A percentile compares a stretch with the other conserved stretches of the same genome.
phyloP scores from a whole-genome alignment of 495 filamentous ascomycete genomes.

The Jackrogersella multiformis region DNA sequence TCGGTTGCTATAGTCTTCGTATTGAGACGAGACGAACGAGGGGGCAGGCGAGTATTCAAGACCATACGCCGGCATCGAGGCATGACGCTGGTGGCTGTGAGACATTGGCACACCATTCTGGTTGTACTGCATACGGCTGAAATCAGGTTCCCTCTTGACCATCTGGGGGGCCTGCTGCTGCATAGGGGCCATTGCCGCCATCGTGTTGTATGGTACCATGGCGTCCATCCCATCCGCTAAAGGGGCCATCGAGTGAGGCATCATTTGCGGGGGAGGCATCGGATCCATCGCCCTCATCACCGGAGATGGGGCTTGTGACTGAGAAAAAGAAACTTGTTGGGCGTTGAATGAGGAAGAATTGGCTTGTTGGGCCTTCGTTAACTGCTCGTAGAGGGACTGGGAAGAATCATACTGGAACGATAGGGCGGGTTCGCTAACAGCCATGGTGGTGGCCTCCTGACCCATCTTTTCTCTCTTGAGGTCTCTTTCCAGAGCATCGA shows the following conservation, averaged over 20 bases:
- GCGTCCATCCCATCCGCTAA: conserved; percentile 81
- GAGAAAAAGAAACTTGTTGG: conserved; percentile 80
- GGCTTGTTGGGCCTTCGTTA: conserved; percentile 98
- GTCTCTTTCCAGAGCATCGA: conserved; percentile 96
- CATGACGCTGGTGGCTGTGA: conserved; percentile 86
- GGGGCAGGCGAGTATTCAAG: conserved; percentile 98
- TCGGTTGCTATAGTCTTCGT: conserved; percentile 96
- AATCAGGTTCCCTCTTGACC: conserved; percentile 86
- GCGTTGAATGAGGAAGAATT: conserved; percentile 95
- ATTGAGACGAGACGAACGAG: conserved; percentile 95
- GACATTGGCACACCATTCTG: conserved; percentile 86
- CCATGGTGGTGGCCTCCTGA: conserved; percentile 95
- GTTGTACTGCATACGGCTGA: conserved; percentile 79
- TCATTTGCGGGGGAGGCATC: conserved; percentile 75
- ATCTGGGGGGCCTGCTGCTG: conserved; percentile 72
- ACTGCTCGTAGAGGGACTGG: conserved; percentile 97
- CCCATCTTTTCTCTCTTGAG: conserved; percentile 99
- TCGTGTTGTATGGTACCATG: conserved; percentile 77
- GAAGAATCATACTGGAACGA: conserved; percentile 99
- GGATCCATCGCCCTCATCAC: conserved; percentile 87
- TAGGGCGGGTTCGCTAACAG: conserved; percentile 93
- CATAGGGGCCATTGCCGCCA: conserved; percentile 66
- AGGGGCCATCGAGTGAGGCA: conserved; percentile 82
- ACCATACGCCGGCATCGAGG: conserved; percentile 92
- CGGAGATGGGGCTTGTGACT: conserved; percentile 79